Evolutionary conservation across 2,329 filamentous ascomycete genomes (phyloP).

Genomic region (Claviceps maximensis): DNA sequence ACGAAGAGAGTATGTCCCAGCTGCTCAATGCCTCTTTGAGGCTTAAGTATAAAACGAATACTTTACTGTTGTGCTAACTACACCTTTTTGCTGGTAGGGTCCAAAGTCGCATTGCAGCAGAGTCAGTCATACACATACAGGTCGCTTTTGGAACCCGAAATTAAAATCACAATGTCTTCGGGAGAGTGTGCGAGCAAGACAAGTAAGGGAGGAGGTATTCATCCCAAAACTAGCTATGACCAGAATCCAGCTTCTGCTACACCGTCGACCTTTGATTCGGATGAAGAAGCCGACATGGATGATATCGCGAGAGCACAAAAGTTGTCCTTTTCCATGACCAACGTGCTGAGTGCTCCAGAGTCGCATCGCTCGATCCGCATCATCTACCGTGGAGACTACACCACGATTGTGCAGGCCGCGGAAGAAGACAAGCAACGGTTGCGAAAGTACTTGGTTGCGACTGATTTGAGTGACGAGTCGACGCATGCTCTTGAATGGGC

Average conservation of each 20-base stretch:
- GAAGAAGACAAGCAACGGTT: constrained; percentile 67
- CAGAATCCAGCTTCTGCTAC: constrained; percentile 42
- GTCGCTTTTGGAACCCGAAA: constrained; percentile 54
- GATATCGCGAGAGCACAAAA: constrained; percentile 84
- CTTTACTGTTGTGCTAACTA: not conserved
- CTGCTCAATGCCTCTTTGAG: too few relatives aligned
- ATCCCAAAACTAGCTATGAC: constrained; percentile 79
- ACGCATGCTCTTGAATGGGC: constrained; percentile 96
- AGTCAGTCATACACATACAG: constrained; percentile 38
- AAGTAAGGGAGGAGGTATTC: constrained; percentile 46
- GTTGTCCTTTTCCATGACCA: constrained; percentile 66
- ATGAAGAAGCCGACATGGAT: constrained; percentile 70
- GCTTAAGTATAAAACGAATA: too few relatives aligned
- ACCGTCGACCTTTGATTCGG: constrained; percentile 58
- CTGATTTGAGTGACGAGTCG: constrained; percentile 86
- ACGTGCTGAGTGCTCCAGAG: constrained; percentile 61
- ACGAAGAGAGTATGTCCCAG: constrained; percentile 58
- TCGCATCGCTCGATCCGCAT: constrained; percentile 76
- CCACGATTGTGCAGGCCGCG: constrained; percentile 60
- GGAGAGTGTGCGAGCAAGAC: constrained; percentile 43
- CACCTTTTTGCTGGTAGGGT: constrained; percentile 24
- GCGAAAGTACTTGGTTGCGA: constrained; percentile 89
- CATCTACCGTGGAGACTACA: constrained; percentile 79
- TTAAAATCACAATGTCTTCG: constrained; percentile 49
- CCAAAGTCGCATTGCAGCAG: constrained; percentile 38